Base-by-base conservation (phyloP, 192 early-diverging fungal species). In the Backusella mclennaniae region DNA sequence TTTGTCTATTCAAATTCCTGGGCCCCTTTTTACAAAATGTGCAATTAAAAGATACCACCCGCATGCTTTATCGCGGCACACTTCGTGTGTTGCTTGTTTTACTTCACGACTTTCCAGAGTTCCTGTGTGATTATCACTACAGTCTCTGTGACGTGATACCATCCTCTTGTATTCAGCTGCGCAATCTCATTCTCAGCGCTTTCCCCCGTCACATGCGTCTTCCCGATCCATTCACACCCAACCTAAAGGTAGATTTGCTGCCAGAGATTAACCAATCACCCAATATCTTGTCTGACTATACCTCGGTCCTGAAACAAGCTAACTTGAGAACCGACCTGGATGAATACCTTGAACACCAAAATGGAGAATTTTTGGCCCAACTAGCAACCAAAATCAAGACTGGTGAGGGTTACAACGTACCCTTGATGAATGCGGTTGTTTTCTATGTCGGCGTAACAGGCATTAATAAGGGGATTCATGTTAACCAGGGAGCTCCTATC, bases 91-190 rank as follows among this genome's bases (percentile, higher is more conserved):
- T 99, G 35, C 85, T 99, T 33, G 93, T 99, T 9, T 81, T 99
- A 11, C 82, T 98, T 73, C 97, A 98, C 80, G 98, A 99, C 80
- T 98, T 96, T 80, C 98, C 98, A 17, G 98, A 99, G 84, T 99
- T 98, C 83, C 85, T 99, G 71, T 93, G 95, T 76, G 93, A 92
- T 75, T 95, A 97, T 75, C 94, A 96, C 78, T 94, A 96, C 71
- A 92, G 90, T 56, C 92, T 99, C 78, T 94, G 95, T 77, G 93
- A 98, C 84, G 92, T 95, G 19, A 96, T 99, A 53, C 98, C 98
- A 2, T 83, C 89, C 21, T 87, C 85, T 15, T 99, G 98, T 80
- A 93, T 98, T 68, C 98, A 99, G 81, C 86, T 99, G 31, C 90
- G 96, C 36, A 99, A 99, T 79, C 84, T 99, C 77, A 94, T 99